Conservation (phyloP, 768 basidiomycete genomes). For the Lactifluus hygrophoroides region DNA sequence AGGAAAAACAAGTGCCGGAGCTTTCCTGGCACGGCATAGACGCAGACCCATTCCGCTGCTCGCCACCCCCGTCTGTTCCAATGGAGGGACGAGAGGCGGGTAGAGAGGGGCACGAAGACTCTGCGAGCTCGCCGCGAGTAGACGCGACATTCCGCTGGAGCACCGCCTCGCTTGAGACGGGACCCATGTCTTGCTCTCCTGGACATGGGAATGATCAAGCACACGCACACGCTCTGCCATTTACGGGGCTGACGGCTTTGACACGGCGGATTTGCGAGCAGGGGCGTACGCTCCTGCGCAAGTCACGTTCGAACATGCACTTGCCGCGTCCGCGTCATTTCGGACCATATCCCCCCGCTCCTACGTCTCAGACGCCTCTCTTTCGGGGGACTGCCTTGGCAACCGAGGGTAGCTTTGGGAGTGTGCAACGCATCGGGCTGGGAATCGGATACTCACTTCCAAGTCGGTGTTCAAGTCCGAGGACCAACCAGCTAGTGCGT, state of each 20-base stretch:
- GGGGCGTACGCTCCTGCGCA: slow-evolving; percentile 15
- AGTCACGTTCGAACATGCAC: slow-evolving; percentile 9
- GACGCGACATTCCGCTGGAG: slow-evolving; percentile 21
- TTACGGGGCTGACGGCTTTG: background rate
- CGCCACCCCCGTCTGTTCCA: slow-evolving; percentile 7
- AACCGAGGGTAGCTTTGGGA: background rate
- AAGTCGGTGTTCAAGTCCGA: background rate
- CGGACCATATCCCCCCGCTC: background rate
- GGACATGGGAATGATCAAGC: background rate
- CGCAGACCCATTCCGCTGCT: slow-evolving; percentile 15
- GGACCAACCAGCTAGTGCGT: background rate
- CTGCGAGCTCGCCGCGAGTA: slow-evolving; percentile 3
- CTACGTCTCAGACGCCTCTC: background rate
- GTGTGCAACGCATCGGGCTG: slow-evolving; percentile 17
- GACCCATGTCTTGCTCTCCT: too few species aligned
- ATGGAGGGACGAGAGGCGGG: background rate
- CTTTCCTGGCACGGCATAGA: slow-evolving; percentile 18
- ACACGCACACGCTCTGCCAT: background rate
- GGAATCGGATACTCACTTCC: slow-evolving; percentile 20
- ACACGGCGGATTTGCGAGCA: slow-evolving; percentile 12
- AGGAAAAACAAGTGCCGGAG: slow-evolving; percentile 5
- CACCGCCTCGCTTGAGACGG: slow-evolving; percentile 10
- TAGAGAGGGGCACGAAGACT: background rate
- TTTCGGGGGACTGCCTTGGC: background rate
- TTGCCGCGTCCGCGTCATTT: slow-evolving; percentile 2